phyloP scores from a whole-genome alignment of 495 filamentous ascomycete genomes.

The Penicillium pulvis region DNA sequence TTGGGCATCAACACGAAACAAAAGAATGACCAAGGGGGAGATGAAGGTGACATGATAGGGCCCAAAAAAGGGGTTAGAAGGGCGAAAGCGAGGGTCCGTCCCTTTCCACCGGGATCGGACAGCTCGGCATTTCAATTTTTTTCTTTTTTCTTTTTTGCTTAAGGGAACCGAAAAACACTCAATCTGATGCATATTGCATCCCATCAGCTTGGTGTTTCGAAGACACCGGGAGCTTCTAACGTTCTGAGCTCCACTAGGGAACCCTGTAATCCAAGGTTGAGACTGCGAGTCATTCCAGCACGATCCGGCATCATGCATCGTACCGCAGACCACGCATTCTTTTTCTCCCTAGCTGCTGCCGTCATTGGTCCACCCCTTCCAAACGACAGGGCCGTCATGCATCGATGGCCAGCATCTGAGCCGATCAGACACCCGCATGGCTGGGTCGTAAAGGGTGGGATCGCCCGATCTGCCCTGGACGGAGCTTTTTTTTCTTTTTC shows the following conservation, averaged over 20 bases:
- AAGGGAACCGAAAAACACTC: conserved; percentile 10
- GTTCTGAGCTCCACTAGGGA: conserved; percentile 19
- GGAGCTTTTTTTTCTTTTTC: conserved; percentile 6
- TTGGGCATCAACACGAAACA: conserved; percentile 13
- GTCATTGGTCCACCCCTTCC: conserved; percentile 18
- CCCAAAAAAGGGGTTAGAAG: conserved; percentile 6
- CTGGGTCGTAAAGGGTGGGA: conserved; percentile 13
- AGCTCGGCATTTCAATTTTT: conserved; percentile 10
- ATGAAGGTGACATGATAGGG: conserved; percentile 1
- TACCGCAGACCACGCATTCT: conserved; percentile 12
- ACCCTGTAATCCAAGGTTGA: conserved; percentile 27
- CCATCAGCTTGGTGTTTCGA: conserved; percentile 9
- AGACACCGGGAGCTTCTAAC: conserved; percentile 1
- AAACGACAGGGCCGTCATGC: conserved; percentile 18
- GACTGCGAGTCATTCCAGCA: conserved; percentile 27
- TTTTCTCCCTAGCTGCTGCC: conserved; percentile 2
- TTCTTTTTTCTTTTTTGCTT: neutral
- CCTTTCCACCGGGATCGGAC: conserved; percentile 3
- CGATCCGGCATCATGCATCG: conserved; percentile 17
- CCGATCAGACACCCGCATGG: conserved; percentile 30
- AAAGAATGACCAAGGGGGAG: conserved; percentile 8
- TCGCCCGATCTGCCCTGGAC: conserved; percentile 17
- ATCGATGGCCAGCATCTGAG: conserved; percentile 28
- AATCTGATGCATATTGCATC: conserved; percentile 15
- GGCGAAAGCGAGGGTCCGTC: neutral